phyloP scores from a whole-genome alignment of 495 filamentous ascomycete species.

The Aspergillus olivimuriae region DNA sequence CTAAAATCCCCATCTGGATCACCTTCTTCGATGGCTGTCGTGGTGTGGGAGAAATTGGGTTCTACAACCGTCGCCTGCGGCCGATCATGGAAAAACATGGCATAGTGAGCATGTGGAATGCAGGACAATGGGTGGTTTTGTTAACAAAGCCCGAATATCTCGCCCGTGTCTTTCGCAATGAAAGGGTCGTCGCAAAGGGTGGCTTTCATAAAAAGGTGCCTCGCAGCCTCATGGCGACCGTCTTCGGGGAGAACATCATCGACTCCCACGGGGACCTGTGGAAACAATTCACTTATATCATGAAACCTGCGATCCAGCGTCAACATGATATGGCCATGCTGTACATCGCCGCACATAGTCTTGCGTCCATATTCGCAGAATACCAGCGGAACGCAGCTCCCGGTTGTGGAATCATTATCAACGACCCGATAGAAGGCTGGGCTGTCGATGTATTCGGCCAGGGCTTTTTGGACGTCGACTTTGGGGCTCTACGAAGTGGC shows the following conservation, averaged over 20 bases:
- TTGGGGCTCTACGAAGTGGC: not conserved
- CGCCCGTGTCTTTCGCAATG: conserved; percentile 40
- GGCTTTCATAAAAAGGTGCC: conserved; percentile 45
- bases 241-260: conserved; percentile 36
- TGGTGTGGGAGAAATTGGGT: not conserved
- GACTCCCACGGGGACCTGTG: conserved; percentile 28
- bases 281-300: conserved; percentile 27
- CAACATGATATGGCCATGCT: not conserved
- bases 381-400: not conserved
- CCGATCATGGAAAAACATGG: conserved; percentile 24
- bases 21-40: no score
- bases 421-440: conserved; percentile 10
- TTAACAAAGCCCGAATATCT: conserved; percentile 30
- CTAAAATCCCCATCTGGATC: no score
- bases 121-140: conserved; percentile 35
- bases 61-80: conserved; percentile 1
- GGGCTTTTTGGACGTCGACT: conserved; percentile 11
- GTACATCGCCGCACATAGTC: conserved; percentile 1
- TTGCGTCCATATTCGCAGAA: conserved; percentile 3
- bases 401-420: conserved; percentile 8
- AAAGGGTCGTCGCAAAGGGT: conserved; percentile 36
- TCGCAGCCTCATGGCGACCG: conserved; percentile 31
- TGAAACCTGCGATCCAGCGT: conserved; percentile 31
- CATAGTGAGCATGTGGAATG: conserved; percentile 41
- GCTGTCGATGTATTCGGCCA: conserved; percentile 10